Percentiles rank a stretch among this genome's conserved stretches.
phyloP scores from a whole-genome alignment of 495 filamentous ascomycete genomes.

The Talaromyces nanjingensis region DNA sequence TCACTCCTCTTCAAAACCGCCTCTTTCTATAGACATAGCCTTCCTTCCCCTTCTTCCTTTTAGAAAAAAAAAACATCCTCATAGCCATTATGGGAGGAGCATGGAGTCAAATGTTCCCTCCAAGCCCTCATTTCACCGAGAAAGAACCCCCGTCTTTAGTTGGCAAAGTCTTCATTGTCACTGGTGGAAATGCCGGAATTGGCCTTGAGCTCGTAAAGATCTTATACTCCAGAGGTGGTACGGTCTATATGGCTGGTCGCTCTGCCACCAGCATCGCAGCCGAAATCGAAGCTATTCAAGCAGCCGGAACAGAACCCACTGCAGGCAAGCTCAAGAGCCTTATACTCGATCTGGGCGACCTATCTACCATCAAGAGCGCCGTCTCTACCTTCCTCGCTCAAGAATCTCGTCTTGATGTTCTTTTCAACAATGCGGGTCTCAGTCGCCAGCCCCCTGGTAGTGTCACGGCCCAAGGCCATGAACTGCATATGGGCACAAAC shows the following conservation, averaged over 20 bases:
- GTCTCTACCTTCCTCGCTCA: slow-evolving; percentile 31
- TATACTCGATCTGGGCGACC: slow-evolving; percentile 36
- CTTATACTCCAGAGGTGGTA: slow-evolving; percentile 30
- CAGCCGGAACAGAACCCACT: slow-evolving; percentile 4
- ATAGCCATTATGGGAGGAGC: no score
- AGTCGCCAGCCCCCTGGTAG: slow-evolving; percentile 31
- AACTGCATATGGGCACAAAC: slow-evolving; percentile 42
- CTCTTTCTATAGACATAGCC: no score
- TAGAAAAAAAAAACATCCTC: no score
- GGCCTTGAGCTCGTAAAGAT: slow-evolving; percentile 35
- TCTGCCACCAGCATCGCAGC: slow-evolving; percentile 18
- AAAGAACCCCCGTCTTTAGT: not conserved
- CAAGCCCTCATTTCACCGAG: not conserved
- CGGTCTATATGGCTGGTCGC: slow-evolving; percentile 33
- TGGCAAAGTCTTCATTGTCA: slow-evolving; percentile 34
- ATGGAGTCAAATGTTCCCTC: not conserved
- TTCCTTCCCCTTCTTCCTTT: no score
- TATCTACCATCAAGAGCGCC: slow-evolving; percentile 34
- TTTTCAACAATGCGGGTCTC: slow-evolving; percentile 46
- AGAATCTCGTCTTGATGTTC: slow-evolving; percentile 39
- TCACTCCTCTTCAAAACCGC: no score
- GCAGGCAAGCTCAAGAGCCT: slow-evolving; percentile 34
- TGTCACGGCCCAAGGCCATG: slow-evolving; percentile 29
- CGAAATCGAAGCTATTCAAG: slow-evolving; percentile 27
- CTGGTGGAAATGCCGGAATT: slow-evolving; percentile 33